A percentile compares a stretch with the other conserved stretches of the same genome.
Evolutionary conservation across 1,284 basidiomycete genomes (phyloP).

Genomic region (Moniliella sp.): DNA sequence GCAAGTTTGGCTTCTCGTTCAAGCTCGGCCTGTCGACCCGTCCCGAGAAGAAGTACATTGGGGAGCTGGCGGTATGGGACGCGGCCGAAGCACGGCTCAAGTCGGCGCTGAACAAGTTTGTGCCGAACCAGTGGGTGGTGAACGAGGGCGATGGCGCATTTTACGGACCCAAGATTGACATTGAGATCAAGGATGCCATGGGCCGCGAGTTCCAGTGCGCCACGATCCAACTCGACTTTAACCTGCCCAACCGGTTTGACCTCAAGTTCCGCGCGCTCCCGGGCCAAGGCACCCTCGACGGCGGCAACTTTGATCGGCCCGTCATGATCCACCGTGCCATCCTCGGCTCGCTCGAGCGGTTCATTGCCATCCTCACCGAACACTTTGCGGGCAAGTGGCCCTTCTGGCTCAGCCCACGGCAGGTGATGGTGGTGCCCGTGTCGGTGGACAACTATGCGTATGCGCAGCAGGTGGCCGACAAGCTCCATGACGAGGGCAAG

Average conservation of each 20-base stretch:
- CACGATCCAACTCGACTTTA: constrained; percentile 97
- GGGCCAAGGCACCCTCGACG: constrained; percentile 1
- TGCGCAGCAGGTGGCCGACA: constrained; percentile 54
- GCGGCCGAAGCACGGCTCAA: constrained; percentile 72
- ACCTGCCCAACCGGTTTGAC: constrained; percentile 91
- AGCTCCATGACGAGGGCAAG: constrained; percentile 51
- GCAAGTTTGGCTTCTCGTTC: constrained; percentile 92
- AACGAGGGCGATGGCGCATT: constrained; percentile 84
- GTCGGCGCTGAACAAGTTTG: constrained; percentile 60
- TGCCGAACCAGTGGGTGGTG: constrained; percentile 73
- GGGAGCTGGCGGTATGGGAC: constrained; percentile 72
- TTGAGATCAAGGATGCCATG: constrained; percentile 78
- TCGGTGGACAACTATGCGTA: constrained; percentile 67
- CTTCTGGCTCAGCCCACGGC: constrained; percentile 89
- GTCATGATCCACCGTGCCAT: constrained; percentile 98
- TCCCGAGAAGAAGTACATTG: constrained; percentile 70
- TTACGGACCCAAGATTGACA: constrained; percentile 58
- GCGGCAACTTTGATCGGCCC: constrained; percentile 47
- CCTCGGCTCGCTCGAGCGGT: constrained; percentile 76
- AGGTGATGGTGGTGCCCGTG: constrained; percentile 81
- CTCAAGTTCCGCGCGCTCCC: constrained; percentile 52
- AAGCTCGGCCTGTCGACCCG: constrained; percentile 82
- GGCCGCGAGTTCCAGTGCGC: constrained; percentile 83
- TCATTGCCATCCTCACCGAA: constrained; percentile 91
- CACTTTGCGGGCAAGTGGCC: constrained; percentile 98